Percentiles rank a stretch among this genome's conserved stretches.
phyloP scores from a whole-genome alignment of 371 early-diverging fungal species.

The Gilbertella persicaria region DNA sequence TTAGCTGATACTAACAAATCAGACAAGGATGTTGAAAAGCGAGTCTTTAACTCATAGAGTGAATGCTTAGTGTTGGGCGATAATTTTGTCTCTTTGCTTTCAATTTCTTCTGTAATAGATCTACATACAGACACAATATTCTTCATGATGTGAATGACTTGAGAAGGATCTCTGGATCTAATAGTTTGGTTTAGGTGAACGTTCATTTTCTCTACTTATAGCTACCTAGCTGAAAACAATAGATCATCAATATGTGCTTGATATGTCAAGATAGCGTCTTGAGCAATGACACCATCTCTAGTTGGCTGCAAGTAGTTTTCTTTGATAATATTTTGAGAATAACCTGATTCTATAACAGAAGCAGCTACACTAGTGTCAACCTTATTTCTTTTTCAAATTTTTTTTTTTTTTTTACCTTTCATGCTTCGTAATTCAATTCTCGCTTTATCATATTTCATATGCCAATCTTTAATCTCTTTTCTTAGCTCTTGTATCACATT shows the following conservation, averaged over 20 bases:
- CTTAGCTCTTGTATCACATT: conserved; percentile 27
- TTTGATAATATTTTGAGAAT: conserved; percentile 34
- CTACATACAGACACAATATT: conserved; percentile 81
- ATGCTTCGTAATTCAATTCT: conserved; percentile 48
- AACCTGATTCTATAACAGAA: conserved; percentile 9
- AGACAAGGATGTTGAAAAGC: conserved; percentile 68
- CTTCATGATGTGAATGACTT: conserved; percentile 81
- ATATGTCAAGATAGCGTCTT: conserved; percentile 70
- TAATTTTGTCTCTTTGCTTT: conserved; percentile 39
- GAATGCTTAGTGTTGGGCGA: conserved; percentile 24
- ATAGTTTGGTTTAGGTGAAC: neutral
- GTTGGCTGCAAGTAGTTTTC: conserved; percentile 47
- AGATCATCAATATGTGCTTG: conserved; percentile 80
- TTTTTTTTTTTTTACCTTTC: conserved; percentile 35
- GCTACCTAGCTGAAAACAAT: conserved; percentile 61
- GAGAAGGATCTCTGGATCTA: conserved; percentile 66
- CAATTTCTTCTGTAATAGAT: conserved; percentile 75
- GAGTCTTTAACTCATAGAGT: conserved; percentile 46
- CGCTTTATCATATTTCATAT: conserved; percentile 48
- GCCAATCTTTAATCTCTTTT: conserved; percentile 51
- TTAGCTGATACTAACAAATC: conserved; percentile 77
- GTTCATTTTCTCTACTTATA: neutral
- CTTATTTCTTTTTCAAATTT: neutral
- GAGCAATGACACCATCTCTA: conserved; percentile 65
- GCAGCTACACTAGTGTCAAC: conserved; percentile 5